Percentiles rank a stretch among this genome's conserved stretches.
phyloP scores from a whole-genome alignment of 2,329 filamentous ascomycete genomes.

The Thermomyces lanuginosus region DNA sequence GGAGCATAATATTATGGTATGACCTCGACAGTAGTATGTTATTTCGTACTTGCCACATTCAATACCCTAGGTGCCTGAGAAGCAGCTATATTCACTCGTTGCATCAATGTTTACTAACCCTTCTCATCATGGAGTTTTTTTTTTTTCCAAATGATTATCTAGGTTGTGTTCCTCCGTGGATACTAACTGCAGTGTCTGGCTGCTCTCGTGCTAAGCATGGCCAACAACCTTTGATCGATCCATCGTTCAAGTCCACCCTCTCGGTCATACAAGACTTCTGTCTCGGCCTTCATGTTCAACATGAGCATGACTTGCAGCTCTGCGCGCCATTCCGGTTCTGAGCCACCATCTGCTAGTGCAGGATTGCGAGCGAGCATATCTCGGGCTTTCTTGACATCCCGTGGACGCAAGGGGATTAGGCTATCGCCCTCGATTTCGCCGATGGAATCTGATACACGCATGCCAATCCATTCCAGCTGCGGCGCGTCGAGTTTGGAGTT shows the following conservation, averaged over 20 bases:
- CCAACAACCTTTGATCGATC: constrained; percentile 23
- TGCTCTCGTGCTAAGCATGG: no score
- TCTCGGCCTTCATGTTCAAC: constrained; percentile 46
- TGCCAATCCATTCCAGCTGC: constrained; percentile 41
- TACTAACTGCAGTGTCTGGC: constrained; percentile 1
- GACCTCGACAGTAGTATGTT: no score
- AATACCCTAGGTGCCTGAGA: no score
- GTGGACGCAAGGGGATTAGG: constrained; percentile 30
- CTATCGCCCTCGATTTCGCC: constrained; percentile 14
- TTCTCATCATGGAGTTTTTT: no score
- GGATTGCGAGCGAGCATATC: constrained; percentile 36
- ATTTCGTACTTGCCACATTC: no score
- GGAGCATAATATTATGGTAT: constrained; percentile 1
- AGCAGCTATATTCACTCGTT: no score
- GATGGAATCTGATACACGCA: constrained; percentile 28
- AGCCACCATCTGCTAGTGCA: constrained; percentile 27
- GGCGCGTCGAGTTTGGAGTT: constrained; percentile 31
- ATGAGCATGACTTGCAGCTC: constrained; percentile 47
- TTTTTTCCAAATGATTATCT: no score
- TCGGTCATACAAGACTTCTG: constrained; percentile 37
- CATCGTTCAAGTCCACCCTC: constrained; percentile 27
- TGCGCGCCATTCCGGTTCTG: constrained; percentile 29
- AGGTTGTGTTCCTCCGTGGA: no score
- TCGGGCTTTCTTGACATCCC: constrained; percentile 40
- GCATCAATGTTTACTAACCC: no score